A percentile compares a stretch with the other conserved stretches of the same genome.
These are phyloP conservation scores for Melampsora medusae DNA, from an alignment of 1,284 basidiomycete species.

Conservation along the genomic window DNA sequence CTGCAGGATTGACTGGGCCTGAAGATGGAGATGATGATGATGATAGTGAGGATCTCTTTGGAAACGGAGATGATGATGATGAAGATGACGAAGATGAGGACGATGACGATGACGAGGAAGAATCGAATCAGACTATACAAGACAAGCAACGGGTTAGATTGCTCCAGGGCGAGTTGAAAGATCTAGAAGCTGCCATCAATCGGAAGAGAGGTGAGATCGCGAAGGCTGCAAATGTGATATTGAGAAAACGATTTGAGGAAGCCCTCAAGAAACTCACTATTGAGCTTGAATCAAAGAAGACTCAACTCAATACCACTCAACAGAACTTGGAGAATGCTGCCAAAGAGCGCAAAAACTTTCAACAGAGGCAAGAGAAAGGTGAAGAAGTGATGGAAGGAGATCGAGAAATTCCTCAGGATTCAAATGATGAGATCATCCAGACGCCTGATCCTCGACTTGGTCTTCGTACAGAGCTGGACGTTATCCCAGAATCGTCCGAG, in stretches of 20 bases:
- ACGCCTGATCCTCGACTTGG: background rate
- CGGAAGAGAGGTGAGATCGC: constrained; percentile 81
- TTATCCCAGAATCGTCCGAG: background rate
- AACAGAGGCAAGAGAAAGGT: background rate
- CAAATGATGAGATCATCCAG: background rate
- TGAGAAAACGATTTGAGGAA: constrained; percentile 39
- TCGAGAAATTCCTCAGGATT: background rate
- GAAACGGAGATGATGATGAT: constrained; percentile 49
- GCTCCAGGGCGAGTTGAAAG: constrained; percentile 81
- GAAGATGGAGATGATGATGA: constrained; percentile 47
- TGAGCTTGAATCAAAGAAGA: constrained; percentile 37
- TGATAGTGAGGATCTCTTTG: constrained; percentile 51
- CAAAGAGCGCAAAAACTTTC: background rate
- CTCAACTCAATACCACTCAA: constrained; percentile 31
- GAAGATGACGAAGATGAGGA: constrained; percentile 48
- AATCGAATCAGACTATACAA: constrained; percentile 21
- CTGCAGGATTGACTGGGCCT: constrained; percentile 46
- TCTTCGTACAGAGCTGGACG: background rate
- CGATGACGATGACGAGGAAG: constrained; percentile 43
- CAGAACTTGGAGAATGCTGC: constrained; percentile 24
- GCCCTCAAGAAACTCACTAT: constrained; percentile 31
- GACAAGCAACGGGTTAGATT: constrained; percentile 53
- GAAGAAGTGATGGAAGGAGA: background rate
- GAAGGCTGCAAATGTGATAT: constrained; percentile 78
- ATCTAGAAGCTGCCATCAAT: constrained; percentile 79